Conservation (phyloP, 805 yeast species). For the Ogataea naganishii region DNA sequence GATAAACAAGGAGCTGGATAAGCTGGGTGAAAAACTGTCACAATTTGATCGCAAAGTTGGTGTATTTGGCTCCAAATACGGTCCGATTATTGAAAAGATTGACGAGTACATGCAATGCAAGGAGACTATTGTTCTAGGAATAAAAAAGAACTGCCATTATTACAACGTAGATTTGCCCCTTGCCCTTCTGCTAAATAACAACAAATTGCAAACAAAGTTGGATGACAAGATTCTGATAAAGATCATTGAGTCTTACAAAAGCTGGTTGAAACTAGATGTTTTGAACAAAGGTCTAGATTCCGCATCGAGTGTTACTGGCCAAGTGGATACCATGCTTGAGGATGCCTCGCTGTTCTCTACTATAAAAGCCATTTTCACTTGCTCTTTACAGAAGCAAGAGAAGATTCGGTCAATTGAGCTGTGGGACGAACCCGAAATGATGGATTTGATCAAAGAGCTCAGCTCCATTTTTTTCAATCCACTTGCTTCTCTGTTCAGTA, state of each 20-base stretch:
- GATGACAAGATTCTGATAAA: conserved; percentile 7
- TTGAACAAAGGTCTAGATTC: no score
- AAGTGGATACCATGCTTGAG: no score
- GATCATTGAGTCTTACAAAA: conserved; percentile 13
- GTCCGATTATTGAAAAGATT: conserved; percentile 13
- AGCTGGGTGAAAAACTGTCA: conserved; percentile 33
- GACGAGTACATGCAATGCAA: conserved; percentile 18
- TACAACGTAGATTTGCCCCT: conserved; percentile 16
- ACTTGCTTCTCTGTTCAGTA: conserved; percentile 55
- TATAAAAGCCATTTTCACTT: conserved; percentile 52
- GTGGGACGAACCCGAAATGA: conserved; percentile 81
- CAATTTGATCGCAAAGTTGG: no score
- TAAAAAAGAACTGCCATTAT: conserved; percentile 22
- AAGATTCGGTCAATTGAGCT: conserved; percentile 65
- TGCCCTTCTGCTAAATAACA: conserved; percentile 18
- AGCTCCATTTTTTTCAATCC: conserved; percentile 70
- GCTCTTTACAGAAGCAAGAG: conserved; percentile 63
- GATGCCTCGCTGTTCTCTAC: conserved; percentile 38
- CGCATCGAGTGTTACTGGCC: no score
- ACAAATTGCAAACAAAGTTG: conserved; percentile 5
- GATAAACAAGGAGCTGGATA: conserved; percentile 44
- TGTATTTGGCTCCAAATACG: no score
- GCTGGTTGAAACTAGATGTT: conserved; percentile 2
- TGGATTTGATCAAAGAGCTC: conserved; percentile 64
- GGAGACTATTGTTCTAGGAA: conserved; percentile 12